Evolutionary conservation across 345 rosid species (phyloP).

Genomic region (Gossypium bickii): DNA sequence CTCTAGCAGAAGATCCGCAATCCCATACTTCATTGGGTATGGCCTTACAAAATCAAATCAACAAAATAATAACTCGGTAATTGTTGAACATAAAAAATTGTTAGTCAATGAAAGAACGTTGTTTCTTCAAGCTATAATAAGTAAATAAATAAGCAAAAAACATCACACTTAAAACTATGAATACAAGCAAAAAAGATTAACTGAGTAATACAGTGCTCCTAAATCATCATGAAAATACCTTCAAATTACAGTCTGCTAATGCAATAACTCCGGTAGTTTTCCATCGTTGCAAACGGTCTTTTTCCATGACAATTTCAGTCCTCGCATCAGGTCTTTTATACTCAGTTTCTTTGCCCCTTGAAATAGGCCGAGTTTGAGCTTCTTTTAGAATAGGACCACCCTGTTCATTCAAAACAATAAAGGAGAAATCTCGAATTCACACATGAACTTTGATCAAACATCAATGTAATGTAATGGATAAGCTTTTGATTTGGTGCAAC

Average conservation of each 20-base stretch:
- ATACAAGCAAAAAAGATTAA: background rate
- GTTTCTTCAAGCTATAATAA: background rate
- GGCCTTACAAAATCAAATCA: conserved; percentile 36
- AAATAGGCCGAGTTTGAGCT: conserved; percentile 46
- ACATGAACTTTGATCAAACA: too few species aligned
- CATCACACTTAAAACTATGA: too few species aligned
- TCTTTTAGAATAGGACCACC: conserved; percentile 70
- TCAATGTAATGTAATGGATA: too few species aligned
- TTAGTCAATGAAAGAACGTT: background rate
- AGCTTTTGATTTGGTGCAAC: too few species aligned
- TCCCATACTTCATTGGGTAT: conserved; percentile 81
- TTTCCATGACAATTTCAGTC: conserved; percentile 34
- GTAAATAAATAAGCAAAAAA: background rate
- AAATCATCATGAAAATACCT: conserved; percentile 36
- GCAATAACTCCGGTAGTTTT: conserved; percentile 71
- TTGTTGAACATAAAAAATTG: background rate
- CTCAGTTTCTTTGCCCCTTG: conserved; percentile 42
- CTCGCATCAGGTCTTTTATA: conserved; percentile 19
- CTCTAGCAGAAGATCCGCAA: conserved; percentile 53
- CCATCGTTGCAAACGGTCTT: conserved; percentile 58
- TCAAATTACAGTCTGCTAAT: conserved; percentile 59
- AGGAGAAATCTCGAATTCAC: background rate
- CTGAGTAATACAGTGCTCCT: background rate
- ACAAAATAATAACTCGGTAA: conserved; percentile 12
- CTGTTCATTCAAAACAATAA: conserved; percentile 30